These are phyloP conservation scores for Kwoniella bestiolae DNA, from an alignment of 768 basidiomycete genomes.

Conservation along the genomic window DNA sequence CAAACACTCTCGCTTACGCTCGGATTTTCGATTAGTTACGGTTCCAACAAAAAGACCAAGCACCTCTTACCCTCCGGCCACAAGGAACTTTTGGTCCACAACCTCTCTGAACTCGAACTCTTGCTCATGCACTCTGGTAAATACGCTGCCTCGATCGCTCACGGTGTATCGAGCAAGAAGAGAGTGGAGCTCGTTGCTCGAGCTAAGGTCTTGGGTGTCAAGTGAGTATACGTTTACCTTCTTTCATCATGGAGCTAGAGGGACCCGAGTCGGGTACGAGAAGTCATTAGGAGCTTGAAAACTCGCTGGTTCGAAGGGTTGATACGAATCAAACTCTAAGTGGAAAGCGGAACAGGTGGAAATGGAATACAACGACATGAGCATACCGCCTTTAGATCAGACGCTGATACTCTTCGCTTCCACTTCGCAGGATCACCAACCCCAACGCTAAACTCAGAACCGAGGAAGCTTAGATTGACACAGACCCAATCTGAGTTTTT, in stretches of 20 bases:
- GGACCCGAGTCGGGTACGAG: too few species aligned
- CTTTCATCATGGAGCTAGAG: not conserved
- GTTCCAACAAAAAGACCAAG: slow-evolving; percentile 92
- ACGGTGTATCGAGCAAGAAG: slow-evolving; percentile 94
- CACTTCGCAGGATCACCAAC: slow-evolving; percentile 72
- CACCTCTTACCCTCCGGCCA: slow-evolving; percentile 94
- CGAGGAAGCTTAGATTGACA: slow-evolving; percentile 68
- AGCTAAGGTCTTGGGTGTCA: slow-evolving; percentile 70
- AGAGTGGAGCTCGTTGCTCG: slow-evolving; percentile 87
- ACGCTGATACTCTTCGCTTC: slow-evolving; percentile 1
- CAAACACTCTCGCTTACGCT: not conserved
- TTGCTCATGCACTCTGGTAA: slow-evolving; percentile 97
- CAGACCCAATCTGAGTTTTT: not conserved
- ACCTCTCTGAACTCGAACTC: slow-evolving; percentile 89
- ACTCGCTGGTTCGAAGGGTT: too few species aligned
- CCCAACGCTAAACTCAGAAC: slow-evolving; percentile 87
- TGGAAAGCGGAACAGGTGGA: too few species aligned
- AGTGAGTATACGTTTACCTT: slow-evolving; percentile 57
- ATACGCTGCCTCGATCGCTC: slow-evolving; percentile 94
- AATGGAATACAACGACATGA: not conserved
- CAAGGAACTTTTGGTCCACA: slow-evolving; percentile 94
- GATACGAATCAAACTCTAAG: too few species aligned
- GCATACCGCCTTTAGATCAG: not conserved
- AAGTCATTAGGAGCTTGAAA: not conserved
- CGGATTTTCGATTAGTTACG: slow-evolving; percentile 65